Evolutionary conservation across 1,284 basidiomycete species (phyloP).

Genomic region (Malassezia yamatoensis): DNA sequence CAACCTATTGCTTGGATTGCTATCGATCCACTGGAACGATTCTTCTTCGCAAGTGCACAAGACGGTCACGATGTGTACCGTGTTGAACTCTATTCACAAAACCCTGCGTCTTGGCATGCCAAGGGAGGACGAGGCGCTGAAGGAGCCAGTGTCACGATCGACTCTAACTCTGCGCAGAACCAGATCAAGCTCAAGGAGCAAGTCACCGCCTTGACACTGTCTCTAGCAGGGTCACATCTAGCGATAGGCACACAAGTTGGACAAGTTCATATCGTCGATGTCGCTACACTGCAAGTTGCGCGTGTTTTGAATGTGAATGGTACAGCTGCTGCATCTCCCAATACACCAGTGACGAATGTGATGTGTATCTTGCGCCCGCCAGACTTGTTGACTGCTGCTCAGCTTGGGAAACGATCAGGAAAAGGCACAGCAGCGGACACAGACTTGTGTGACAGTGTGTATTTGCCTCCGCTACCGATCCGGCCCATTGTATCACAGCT

Average conservation of each 20-base stretch:
- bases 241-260: conserved; percentile 49
- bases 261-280: conserved; percentile 70
- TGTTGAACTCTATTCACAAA: conserved; percentile 61
- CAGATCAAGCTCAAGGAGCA: conserved; percentile 16
- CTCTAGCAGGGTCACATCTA: conserved; percentile 60
- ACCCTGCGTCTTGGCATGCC: conserved; percentile 11
- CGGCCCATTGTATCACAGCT: conserved; percentile 7
- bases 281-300: conserved; percentile 77
- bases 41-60: conserved; percentile 64
- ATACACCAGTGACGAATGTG: conserved; percentile 33
- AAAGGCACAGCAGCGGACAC: not conserved
- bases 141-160: not conserved
- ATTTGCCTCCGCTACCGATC: conserved; percentile 6
- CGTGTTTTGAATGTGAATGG: conserved; percentile 54
- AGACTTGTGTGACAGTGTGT: conserved; percentile 3
- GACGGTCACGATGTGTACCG: conserved; percentile 54
- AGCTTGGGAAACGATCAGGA: conserved; percentile 7
- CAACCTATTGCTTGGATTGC: conserved; percentile 60
- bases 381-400: conserved; percentile 21
- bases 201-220: conserved; percentile 64
- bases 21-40: conserved; percentile 72
- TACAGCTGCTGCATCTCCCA: conserved; percentile 17
- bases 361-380: conserved; percentile 21
- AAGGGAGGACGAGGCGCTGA: conserved; percentile 8
- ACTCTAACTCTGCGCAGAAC: not conserved